These are phyloP conservation scores for Sicyos edulis DNA, from an alignment of 306 rosid genomes.

Conservation along the genomic window DNA sequence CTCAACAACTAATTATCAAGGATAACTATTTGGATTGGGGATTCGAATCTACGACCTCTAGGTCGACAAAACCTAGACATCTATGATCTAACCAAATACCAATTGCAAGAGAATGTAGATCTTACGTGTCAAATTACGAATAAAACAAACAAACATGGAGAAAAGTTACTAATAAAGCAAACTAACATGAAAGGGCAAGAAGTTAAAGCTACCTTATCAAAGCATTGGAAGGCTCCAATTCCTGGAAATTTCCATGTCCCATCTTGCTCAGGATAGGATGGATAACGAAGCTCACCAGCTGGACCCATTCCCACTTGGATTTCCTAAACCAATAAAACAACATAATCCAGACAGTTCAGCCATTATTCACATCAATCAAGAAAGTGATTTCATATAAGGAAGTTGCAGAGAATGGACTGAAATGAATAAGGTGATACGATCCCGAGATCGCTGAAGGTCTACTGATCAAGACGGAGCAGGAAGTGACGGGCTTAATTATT, in stretches of 20 bases:
- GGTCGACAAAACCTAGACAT: no score
- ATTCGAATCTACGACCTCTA: no score
- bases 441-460: no score
- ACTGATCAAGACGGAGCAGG: no score
- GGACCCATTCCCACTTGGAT: constrained; percentile 99
- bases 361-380: no score
- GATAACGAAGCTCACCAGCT: constrained; percentile 96
- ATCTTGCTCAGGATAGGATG: constrained; percentile 87
- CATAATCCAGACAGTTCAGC: no score
- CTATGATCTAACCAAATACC: no score
- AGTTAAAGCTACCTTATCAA: constrained; percentile 60
- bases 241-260: constrained; percentile 96
- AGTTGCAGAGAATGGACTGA: no score
- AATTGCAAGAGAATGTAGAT: not conserved
- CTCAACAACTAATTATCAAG: not conserved
- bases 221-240: constrained; percentile 56
- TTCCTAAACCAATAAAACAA: constrained; percentile 46
- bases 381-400: no score
- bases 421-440: no score
- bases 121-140: not conserved
- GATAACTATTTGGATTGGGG: no score
- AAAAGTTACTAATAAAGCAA: not conserved
- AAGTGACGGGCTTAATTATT: no score
- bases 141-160: not conserved
- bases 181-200: not conserved